Evolutionary conservation across 805 yeast genomes (phyloP).

Genomic region (Phaffomyces thermotolerans): DNA sequence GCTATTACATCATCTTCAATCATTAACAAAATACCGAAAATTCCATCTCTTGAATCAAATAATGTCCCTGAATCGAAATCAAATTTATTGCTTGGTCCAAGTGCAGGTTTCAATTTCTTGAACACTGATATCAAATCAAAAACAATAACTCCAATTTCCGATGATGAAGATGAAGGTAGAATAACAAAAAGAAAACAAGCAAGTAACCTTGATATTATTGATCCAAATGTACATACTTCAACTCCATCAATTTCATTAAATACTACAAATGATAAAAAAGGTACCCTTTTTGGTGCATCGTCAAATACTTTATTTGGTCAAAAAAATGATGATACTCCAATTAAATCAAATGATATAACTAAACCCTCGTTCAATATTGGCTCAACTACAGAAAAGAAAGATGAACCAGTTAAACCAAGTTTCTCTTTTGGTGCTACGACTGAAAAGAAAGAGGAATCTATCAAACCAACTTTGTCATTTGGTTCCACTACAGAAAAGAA

Average conservation of each 20-base stretch:
- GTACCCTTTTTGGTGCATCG: neutral
- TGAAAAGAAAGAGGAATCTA: conserved; percentile 1
- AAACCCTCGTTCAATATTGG: neutral
- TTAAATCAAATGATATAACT: conserved; percentile 1
- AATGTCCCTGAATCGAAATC: neutral
- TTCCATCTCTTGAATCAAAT: neutral
- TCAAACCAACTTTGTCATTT: conserved; percentile 2
- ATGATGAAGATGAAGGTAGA: conserved; percentile 1
- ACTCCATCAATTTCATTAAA: neutral
- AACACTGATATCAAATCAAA: neutral
- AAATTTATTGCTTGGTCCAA: conserved; percentile 15
- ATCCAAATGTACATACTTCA: neutral
- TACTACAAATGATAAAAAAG: neutral
- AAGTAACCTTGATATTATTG: neutral
- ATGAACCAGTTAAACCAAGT: conserved; percentile 4
- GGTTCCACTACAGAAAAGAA: conserved; percentile 4
- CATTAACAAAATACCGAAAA: neutral
- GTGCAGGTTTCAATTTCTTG: conserved; percentile 25
- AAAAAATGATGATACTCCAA: neutral
- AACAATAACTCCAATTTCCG: neutral
- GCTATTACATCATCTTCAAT: neutral
- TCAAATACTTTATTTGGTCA: neutral
- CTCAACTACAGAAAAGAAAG: conserved; percentile 6
- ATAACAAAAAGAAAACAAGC: conserved; percentile 1
- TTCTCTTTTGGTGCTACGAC: conserved; percentile 11